Evolutionary conservation across 441 rosid species (phyloP).

Genomic region (Populus hybrid): DNA sequence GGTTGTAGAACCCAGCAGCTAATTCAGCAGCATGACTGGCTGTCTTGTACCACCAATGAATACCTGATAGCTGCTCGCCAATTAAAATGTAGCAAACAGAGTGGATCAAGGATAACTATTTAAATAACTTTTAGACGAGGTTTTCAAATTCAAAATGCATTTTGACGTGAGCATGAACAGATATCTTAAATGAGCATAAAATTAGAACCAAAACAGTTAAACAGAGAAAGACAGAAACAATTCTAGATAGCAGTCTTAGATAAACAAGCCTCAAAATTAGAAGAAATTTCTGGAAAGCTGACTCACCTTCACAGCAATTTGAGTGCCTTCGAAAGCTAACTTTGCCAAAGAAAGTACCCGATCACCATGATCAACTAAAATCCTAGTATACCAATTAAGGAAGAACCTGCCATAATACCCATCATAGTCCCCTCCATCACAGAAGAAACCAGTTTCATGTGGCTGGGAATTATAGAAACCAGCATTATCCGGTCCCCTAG

Average conservation of each 20-base stretch:
- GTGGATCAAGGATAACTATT: constrained; percentile 20
- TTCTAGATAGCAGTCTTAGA: not conserved
- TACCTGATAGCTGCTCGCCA: constrained; percentile 87
- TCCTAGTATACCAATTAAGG: constrained; percentile 87
- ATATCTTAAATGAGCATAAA: not conserved
- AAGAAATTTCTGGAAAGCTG: not conserved
- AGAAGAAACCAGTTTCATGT: constrained; percentile 92
- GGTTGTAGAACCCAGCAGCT: constrained; percentile 90
- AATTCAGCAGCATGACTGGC: constrained; percentile 95
- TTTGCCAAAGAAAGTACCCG: constrained; percentile 78
- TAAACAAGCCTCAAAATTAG: not conserved
- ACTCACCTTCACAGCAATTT: constrained; percentile 82
- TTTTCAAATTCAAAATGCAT: constrained; percentile 1
- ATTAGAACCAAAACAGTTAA: not conserved
- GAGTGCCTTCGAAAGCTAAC: constrained; percentile 76
- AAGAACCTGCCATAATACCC: constrained; percentile 91
- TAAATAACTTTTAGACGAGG: constrained; percentile 1
- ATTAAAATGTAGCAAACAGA: constrained; percentile 38
- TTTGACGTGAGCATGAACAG: not conserved
- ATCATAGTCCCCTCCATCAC: constrained; percentile 97
- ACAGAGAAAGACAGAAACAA: not conserved
- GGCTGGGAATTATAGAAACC: constrained; percentile 93
- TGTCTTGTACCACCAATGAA: constrained; percentile 98
- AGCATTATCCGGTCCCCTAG: constrained; percentile 85
- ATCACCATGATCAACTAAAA: constrained; percentile 82